Base-by-base conservation (phyloP, 495 filamentous ascomycete genomes). In the Neurospora pannonica region DNA sequence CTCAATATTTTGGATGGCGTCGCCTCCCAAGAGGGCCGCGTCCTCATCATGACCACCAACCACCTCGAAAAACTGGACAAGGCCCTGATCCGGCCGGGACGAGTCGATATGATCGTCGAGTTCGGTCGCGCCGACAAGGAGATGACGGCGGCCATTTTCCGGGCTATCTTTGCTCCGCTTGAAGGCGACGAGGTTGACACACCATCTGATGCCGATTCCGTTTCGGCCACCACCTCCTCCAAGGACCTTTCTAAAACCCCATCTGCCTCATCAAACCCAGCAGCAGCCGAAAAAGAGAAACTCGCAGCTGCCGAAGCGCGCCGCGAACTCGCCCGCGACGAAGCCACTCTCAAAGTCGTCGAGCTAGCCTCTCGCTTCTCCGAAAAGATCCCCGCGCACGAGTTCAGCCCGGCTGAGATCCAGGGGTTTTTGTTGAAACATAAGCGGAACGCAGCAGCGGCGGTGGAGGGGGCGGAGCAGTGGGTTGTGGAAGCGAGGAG, bases 1-100 rank as follows among this genome's bases (percentile, higher is more conserved):
- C 84, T 96, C 46, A 96, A 95, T 76, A 92, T 92, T 39, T 87
- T 96, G 38, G 93, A 95, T 76, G 93, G 93, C 19, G 91, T 94
- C n/a, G 90, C 91, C 9, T 89, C 89, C 1, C 89, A 89, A 71
- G 92, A 95, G 79, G 93, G 93, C 15, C 87, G 92, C 6, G 88
- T 95, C 21, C 86, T 95, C 10, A 91, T 96, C 75, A 95, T 96
- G 92, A 95, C 92, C 3, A 94, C 93, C 67, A 96, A 96, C 77
- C 91, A 94, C 77, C 77, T 89, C 0, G 91, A 94, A 40, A 91
- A 91, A 75, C 85, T 96, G 1, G 93, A 96, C 76, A 85, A 89
- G 43, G 92, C 93, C 0, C 85, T 96, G 4, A 90, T 94, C 72
- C 89, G 93, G 0, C 91, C 92, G 13, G 93, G 93, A 0, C 88